Evolutionary conservation across 176 grass and related monocot genomes (phyloP), one percentile per base, ranked within the genome.

Genomic region (Pontederia paniculata): DNA sequence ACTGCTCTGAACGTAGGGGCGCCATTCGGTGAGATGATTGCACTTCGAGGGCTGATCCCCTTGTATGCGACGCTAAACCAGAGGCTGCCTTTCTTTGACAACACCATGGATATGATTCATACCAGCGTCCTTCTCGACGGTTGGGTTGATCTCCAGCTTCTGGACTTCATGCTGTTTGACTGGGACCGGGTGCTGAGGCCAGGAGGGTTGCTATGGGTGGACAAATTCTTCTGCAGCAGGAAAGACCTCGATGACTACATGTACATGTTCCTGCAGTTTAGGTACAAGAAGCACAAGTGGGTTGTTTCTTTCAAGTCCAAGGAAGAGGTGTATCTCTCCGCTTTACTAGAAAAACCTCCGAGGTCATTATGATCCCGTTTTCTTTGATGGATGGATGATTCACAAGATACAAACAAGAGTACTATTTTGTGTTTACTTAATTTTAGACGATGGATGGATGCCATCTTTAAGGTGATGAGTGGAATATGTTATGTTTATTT

Each of bases 231-330:
- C 16, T 96, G 90, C 56, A 76, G 22, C 0, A 78, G 90, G 6
- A 76, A 73, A 60, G 90, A 89, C 64, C 68, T 96, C 58, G 90
- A 89, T 65, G 90, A 96, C 69, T 96, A 82, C 76, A 96, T 96
- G 84, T 96, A 96, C 72, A 96, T 96, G 90, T 96, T 96, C 80
- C 56, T 86, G 18, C 90, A 96, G 62, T 96, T 96, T 65, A 74
- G 85, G 67, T 96, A 96, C 74, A 96, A 74, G 90, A 96, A 96
- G 68, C 90, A 86, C 69, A 78, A 81, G 0, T 96, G 90, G 90
- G 82, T 96, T 53, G 82, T 96, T n/a, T 89, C 90, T 46, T 96
- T 96, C 90, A 96, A 96, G 71, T 89, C 85, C 60, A 96, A 83
- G 77, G 77, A 80, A 45, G 77, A 89, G 76, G 90, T 96, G 12